phyloP scores from a whole-genome alignment of 345 rosid genomes.

The Brassica juncea region DNA sequence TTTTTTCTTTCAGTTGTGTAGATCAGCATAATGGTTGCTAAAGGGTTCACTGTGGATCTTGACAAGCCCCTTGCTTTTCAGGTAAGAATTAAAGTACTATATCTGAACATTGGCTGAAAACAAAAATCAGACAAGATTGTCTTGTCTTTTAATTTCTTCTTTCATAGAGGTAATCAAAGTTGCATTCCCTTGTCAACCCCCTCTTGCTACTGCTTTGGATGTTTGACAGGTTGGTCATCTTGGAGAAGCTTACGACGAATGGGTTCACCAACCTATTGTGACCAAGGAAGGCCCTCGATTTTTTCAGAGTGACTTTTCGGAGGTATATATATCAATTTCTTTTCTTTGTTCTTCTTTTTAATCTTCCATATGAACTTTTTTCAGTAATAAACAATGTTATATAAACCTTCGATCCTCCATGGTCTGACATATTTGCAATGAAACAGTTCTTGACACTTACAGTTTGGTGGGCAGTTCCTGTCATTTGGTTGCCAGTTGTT shows the following conservation, averaged over 20 bases:
- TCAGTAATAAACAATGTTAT: background rate
- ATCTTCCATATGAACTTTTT: background rate
- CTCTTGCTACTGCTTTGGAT: constrained; percentile 1
- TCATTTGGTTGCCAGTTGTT: constrained; percentile 70
- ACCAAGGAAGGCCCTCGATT: constrained; percentile 72
- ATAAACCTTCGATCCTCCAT: background rate
- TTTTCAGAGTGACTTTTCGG: constrained; percentile 56
- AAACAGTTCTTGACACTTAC: constrained; percentile 71
- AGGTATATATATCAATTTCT: constrained; percentile 48
- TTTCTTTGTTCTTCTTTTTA: background rate
- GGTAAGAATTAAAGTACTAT: constrained; percentile 26
- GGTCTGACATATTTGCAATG: constrained; percentile 34
- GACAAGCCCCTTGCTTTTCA: constrained; percentile 55
- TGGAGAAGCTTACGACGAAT: constrained; percentile 71
- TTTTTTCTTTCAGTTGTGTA: constrained; percentile 1
- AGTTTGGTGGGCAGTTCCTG: constrained; percentile 79
- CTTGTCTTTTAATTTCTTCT: background rate
- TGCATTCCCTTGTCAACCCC: background rate
- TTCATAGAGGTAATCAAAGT: background rate
- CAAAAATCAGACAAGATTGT: background rate
- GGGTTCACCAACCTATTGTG: constrained; percentile 82
- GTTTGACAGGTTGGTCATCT: constrained; percentile 77
- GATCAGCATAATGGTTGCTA: constrained; percentile 45
- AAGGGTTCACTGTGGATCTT: constrained; percentile 52
- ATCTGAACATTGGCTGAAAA: background rate